A percentile compares a stretch with the other conserved stretches of the same genome.
Conservation (phyloP, 2,329 filamentous ascomycete genomes). For the Aspergillus chevalieri region DNA sequence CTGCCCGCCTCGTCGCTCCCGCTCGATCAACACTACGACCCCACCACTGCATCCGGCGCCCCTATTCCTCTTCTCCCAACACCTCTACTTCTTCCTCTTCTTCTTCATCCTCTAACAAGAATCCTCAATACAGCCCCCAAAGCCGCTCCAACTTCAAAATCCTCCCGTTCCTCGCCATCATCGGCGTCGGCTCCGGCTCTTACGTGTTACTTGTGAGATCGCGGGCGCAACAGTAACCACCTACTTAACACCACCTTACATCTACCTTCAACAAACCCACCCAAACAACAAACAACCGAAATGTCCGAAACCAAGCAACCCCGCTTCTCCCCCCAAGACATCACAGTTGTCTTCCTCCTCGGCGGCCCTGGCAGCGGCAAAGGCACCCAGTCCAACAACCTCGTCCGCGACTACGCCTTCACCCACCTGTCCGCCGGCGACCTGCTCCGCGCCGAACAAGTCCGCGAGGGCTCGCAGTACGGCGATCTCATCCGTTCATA, state of each 20-base stretch:
- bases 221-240: constrained; percentile 50
- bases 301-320: constrained; percentile 40
- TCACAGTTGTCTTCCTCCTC: constrained; percentile 94
- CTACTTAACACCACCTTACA: not conserved
- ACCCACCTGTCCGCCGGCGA: constrained; percentile 90
- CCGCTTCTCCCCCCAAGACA: constrained; percentile 69
- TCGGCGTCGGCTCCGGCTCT: constrained; percentile 43
- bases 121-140: constrained; percentile 17
- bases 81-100: constrained; percentile 7
- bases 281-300: constrained; percentile 2
- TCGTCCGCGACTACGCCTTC: constrained; percentile 85
- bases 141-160: constrained; percentile 35
- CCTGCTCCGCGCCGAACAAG: constrained; percentile 86
- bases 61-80: constrained; percentile 8
- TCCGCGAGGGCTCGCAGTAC: constrained; percentile 78
- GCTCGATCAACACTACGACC: constrained; percentile 8
- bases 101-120: constrained; percentile 6
- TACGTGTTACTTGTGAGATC: constrained; percentile 49
- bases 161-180: constrained; percentile 40
- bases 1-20: constrained; percentile 2
- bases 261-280: not conserved
- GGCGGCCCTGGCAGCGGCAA: constrained; percentile 94
- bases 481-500: constrained; percentile 87
- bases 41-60: constrained; percentile 12
- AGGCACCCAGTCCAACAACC: constrained; percentile 86